phyloP scores from a whole-genome alignment of 345 rosid species.

The Syzygium aromaticum region DNA sequence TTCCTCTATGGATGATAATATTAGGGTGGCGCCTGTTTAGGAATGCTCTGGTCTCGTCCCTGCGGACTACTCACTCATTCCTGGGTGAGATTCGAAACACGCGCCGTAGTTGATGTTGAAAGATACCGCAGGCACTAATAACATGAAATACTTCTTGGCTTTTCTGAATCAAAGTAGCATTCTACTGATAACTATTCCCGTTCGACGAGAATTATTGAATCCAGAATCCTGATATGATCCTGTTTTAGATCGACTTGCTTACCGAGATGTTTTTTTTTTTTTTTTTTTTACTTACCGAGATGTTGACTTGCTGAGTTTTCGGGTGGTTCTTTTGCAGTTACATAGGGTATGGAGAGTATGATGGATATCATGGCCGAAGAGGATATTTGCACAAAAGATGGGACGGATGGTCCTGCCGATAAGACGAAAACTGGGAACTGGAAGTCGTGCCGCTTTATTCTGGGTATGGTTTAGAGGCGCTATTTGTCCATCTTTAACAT shows the following conservation, averaged over 20 bases:
- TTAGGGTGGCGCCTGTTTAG: too few species aligned
- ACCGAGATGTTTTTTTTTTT: too few species aligned
- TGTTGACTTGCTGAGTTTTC: not conserved
- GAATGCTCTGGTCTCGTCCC: too few species aligned
- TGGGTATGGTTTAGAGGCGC: conserved; percentile 30
- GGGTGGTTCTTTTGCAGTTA: not conserved
- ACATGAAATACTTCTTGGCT: not conserved
- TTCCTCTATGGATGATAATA: too few species aligned
- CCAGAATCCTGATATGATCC: not conserved
- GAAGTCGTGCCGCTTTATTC: conserved; percentile 88
- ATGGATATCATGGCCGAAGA: conserved; percentile 40
- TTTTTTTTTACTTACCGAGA: not conserved
- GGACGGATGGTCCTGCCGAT: conserved; percentile 69
- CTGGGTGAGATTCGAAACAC: too few species aligned
- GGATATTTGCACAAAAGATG: conserved; percentile 57
- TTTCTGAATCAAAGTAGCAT: not conserved
- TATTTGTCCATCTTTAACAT: not conserved
- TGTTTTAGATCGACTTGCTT: not conserved
- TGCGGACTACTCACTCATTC: too few species aligned
- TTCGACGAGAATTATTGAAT: not conserved
- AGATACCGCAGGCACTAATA: not conserved
- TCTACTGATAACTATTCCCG: not conserved
- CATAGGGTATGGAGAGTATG: not conserved
- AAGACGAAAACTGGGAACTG: conserved; percentile 72
- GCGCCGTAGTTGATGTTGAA: not conserved